A percentile compares a stretch with the other conserved stretches of the same genome.
Conservation (phyloP, 345 rosid species). For the Durio zibethinus region DNA sequence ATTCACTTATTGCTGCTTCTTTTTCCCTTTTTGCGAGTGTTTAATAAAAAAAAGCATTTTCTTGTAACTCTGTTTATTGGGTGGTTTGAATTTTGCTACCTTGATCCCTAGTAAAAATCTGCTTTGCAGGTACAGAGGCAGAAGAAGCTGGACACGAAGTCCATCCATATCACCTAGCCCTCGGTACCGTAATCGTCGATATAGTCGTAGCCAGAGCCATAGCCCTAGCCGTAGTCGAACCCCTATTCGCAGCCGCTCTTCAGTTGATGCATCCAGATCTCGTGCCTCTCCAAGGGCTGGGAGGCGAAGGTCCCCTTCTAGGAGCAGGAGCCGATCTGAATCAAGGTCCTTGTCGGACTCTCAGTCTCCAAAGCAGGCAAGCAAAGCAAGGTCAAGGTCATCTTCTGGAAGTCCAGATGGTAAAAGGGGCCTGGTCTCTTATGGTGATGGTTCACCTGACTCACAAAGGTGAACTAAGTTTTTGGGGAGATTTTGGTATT, state of each 20-base stretch:
- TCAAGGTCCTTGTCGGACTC: constrained; percentile 56
- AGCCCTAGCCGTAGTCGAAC: constrained; percentile 50
- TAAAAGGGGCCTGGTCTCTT: constrained; percentile 65
- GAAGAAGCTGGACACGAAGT: constrained; percentile 66
- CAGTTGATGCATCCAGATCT: constrained; percentile 41
- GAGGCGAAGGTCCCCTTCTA: constrained; percentile 52
- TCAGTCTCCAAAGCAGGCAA: constrained; percentile 47
- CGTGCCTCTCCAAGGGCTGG: constrained; percentile 35
- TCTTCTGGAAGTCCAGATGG: constrained; percentile 59
- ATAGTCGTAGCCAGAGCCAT: constrained; percentile 32
- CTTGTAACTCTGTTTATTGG: neutral
- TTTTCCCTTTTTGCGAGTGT: neutral
- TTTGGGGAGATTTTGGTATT: neutral
- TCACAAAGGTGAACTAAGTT: constrained; percentile 20
- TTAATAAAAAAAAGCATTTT: neutral
- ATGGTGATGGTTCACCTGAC: constrained; percentile 67
- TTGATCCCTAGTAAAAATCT: neutral
- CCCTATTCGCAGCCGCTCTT: constrained; percentile 42
- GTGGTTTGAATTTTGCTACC: neutral
- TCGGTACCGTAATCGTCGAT: constrained; percentile 47
- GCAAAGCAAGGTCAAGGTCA: constrained; percentile 59
- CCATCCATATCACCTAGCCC: constrained; percentile 64
- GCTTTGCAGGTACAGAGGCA: constrained; percentile 53
- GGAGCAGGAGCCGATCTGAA: constrained; percentile 52
- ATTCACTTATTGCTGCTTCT: neutral